Base-by-base conservation (phyloP, 441 rosid species). In the Eruca vesicaria region DNA sequence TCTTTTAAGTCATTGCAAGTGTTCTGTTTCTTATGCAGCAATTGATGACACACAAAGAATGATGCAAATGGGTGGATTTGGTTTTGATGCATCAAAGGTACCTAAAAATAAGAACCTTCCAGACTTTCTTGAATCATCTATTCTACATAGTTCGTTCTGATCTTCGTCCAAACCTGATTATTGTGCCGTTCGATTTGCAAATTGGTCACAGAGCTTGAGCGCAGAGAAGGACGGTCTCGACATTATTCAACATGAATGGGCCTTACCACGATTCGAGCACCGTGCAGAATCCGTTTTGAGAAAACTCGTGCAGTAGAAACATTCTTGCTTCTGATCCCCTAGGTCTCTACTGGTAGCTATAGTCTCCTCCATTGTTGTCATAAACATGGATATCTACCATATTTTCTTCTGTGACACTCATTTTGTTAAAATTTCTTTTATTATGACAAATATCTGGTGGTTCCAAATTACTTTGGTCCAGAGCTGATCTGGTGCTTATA, bases 11-110 rank as follows among this genome's bases (percentile, higher is more conserved):
- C 75, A 33, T 52, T 41, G 43, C 43, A 65, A 43, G 23, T 21
- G 20, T 29, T 38, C 6, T 74, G 67, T 59, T 79, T 61, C 55
- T 65, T 63, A 66, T 80, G 86, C 89, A 93, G 98, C 98, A 38
- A 86, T 77, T 63, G 98, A 96, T 75, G 99, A 93, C 74, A 89
- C 98, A 1, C 99, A 91, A 72, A 86, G 97, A 6, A 96, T 96
- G 99, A 96, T 96, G 99, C 99, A 96, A 88, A 96, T 93, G 98
- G 82, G 98, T 82, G 99, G 98, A 5, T 89, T 96, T 84, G 99
- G 99, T 72, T 79, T 89, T 50, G 97, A 93, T 82, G 92, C 98
- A 23, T 29, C 93, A 74, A 93, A 87, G 96, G 98, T 93, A 85
- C 31, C 2, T 43, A 31, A 9, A 23, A 18, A 5, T 5, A 56